These are phyloP conservation scores for Plectranthus barbatus DNA, from an alignment of 257 asterid species.

Conservation along the genomic window DNA sequence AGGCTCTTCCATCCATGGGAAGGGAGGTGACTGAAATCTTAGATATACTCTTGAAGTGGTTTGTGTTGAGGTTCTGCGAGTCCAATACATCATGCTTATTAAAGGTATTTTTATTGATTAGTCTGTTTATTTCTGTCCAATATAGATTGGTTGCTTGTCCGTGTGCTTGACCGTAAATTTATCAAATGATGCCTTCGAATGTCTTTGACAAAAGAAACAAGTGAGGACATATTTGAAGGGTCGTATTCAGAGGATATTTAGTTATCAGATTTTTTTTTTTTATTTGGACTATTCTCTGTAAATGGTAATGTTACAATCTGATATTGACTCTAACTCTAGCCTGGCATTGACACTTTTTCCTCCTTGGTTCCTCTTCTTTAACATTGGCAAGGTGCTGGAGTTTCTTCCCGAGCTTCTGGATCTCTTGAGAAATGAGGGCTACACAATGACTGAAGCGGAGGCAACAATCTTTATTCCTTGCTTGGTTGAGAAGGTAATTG, in stretches of 20 bases:
- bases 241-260: background rate
- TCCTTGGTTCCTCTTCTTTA: conserved; percentile 2
- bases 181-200: background rate
- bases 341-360: conserved; percentile 6
- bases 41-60: conserved; percentile 87
- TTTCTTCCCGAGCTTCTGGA: conserved; percentile 94
- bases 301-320: background rate
- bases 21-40: conserved; percentile 81
- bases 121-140: background rate
- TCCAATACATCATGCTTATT: conserved; percentile 87
- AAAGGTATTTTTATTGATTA: conserved; percentile 39
- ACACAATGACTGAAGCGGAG: conserved; percentile 88
- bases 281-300: background rate
- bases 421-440: conserved; percentile 77
- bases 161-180: background rate
- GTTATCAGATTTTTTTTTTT: background rate
- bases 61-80: conserved; percentile 87
- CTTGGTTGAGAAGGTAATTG: conserved; percentile 79
- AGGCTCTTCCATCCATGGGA: conserved; percentile 74
- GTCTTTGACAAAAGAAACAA: background rate
- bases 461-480: conserved; percentile 94
- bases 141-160: background rate
- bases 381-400: conserved; percentile 73
- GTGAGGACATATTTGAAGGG: background rate
- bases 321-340: background rate